Evolutionary conservation across 768 basidiomycete species (phyloP).

Genomic region (Dendrothele bispora): DNA sequence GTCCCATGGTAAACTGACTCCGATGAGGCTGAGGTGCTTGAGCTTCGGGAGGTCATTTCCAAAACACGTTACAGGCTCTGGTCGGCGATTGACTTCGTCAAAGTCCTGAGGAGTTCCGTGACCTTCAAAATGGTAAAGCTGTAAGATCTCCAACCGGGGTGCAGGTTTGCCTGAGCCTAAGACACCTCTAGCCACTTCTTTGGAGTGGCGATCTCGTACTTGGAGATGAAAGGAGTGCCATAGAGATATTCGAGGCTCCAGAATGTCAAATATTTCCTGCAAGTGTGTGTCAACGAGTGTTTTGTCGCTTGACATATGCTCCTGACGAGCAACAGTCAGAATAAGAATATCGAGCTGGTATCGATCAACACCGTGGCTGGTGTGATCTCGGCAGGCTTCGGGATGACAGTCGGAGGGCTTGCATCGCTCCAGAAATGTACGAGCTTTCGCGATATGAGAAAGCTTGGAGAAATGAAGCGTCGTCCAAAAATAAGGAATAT

Average conservation of each 20-base stretch:
- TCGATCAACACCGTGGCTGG: no score
- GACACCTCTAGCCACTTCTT: constrained; percentile 47
- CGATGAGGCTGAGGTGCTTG: constrained; percentile 58
- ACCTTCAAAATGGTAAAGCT: constrained; percentile 66
- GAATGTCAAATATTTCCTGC: constrained; percentile 20
- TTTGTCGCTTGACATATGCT: neutral
- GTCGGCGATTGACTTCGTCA: constrained; percentile 53
- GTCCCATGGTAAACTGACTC: constrained; percentile 65
- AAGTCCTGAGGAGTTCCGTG: constrained; percentile 51
- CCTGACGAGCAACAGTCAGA: neutral
- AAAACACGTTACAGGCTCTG: constrained; percentile 61
- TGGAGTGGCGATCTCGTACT: constrained; percentile 60
- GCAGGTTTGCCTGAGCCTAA: constrained; percentile 49
- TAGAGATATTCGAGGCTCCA: constrained; percentile 24
- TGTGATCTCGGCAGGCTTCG: no score
- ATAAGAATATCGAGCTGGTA: constrained; percentile 9
- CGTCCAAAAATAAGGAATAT: constrained; percentile 53
- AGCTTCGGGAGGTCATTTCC: constrained; percentile 50
- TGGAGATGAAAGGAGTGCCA: constrained; percentile 32
- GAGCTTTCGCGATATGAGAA: constrained; percentile 48
- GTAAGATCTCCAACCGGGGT: constrained; percentile 55
- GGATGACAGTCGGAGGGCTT: no score
- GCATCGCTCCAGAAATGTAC: constrained; percentile 38
- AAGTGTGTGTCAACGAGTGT: constrained; percentile 1
- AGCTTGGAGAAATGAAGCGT: constrained; percentile 54